These are phyloP conservation scores for Starmerella apicola DNA, from an alignment of 805 yeast genomes.

Conservation along the genomic window DNA sequence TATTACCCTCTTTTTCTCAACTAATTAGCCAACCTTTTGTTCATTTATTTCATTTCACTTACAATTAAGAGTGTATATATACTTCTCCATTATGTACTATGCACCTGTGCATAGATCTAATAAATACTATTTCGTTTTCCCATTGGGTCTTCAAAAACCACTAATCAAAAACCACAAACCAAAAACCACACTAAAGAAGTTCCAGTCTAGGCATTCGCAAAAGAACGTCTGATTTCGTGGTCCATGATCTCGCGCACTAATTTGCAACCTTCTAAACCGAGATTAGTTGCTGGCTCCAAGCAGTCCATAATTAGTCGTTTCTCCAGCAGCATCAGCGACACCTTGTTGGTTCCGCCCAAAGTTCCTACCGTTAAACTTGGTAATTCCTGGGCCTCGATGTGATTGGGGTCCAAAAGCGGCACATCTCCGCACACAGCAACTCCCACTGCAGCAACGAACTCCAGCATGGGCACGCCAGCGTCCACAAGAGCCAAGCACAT, in stretches of 20 bases:
- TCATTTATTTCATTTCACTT: too few species aligned
- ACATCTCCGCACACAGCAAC: slow-evolving; percentile 70
- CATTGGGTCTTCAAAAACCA: too few species aligned
- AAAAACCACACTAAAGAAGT: too few species aligned
- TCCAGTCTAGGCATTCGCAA: background rate
- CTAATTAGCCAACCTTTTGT: too few species aligned
- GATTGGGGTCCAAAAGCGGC: slow-evolving; percentile 71
- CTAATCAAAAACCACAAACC: too few species aligned
- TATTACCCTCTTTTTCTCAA: too few species aligned
- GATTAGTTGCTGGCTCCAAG: slow-evolving; percentile 59
- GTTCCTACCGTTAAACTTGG: slow-evolving; percentile 72
- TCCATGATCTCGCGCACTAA: slow-evolving; percentile 78
- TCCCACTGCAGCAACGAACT: slow-evolving; percentile 68
- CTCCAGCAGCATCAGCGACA: slow-evolving; percentile 65
- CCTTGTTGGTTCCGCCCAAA: slow-evolving; percentile 68
- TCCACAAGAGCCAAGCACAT: slow-evolving; percentile 81
- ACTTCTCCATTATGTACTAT: too few species aligned
- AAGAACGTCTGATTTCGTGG: slow-evolving; percentile 49
- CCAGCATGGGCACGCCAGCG: slow-evolving; percentile 91
- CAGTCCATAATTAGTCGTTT: slow-evolving; percentile 75
- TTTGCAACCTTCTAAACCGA: slow-evolving; percentile 81
- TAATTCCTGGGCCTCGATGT: slow-evolving; percentile 73
- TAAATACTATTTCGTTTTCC: too few species aligned
- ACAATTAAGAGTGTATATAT: too few species aligned
- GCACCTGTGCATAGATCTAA: too few species aligned